Evolutionary conservation across 108 stramenopile species (phyloP).

Genomic region (Skeletonema costatum): DNA sequence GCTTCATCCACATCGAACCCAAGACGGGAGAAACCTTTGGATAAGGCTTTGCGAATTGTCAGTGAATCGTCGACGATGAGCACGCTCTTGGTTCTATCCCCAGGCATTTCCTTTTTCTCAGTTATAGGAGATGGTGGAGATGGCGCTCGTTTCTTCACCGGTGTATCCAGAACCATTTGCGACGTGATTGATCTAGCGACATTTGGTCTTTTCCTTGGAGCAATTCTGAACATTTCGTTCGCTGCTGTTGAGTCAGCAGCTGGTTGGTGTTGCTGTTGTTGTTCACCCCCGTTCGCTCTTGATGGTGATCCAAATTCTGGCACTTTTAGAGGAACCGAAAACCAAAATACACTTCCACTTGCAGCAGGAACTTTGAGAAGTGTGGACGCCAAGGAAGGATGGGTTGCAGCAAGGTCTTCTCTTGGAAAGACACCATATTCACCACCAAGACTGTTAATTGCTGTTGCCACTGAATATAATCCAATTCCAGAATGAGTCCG

Average conservation of each 20-base stretch:
- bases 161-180: neutral
- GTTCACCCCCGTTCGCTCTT: neutral
- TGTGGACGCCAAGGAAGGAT: neutral
- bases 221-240: neutral
- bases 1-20: slow-evolving; percentile 70
- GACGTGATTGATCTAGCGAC: neutral
- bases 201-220: neutral
- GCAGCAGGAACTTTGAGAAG: neutral
- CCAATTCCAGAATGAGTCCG: slow-evolving; percentile 47
- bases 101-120: neutral
- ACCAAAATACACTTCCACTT: slow-evolving; percentile 68
- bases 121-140: neutral
- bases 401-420: slow-evolving; percentile 11
- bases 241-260: neutral
- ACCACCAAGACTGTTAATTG: slow-evolving; percentile 56
- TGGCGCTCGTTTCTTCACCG: neutral
- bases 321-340: slow-evolving; percentile 50
- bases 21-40: slow-evolving; percentile 54
- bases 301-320: slow-evolving; percentile 8
- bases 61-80: slow-evolving; percentile 71
- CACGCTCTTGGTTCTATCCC: slow-evolving; percentile 28
- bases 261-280: neutral
- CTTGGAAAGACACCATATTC: slow-evolving; percentile 60
- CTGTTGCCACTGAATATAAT: slow-evolving; percentile 63
- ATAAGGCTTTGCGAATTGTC: slow-evolving; percentile 67